Evolutionary conservation across 768 basidiomycete species (phyloP).

Genomic region (Termitomyces sp.): DNA sequence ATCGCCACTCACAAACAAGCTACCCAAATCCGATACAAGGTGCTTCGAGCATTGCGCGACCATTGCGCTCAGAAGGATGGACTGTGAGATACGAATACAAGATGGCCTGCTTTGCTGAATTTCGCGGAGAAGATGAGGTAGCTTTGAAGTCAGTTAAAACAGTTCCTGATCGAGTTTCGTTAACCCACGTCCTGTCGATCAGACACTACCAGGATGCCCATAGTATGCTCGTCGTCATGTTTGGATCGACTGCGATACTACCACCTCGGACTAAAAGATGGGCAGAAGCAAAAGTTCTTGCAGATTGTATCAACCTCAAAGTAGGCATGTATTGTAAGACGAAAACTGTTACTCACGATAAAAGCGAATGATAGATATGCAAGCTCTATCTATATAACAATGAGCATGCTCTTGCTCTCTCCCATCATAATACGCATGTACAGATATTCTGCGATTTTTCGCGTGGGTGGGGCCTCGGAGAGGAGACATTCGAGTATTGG

Average conservation of each 20-base stretch:
- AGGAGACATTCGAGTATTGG: conserved; percentile 97
- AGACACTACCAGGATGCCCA: conserved; percentile 97
- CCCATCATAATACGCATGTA: conserved; percentile 83
- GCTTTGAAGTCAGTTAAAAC: conserved; percentile 72
- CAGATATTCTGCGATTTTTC: conserved; percentile 84
- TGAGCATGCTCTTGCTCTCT: conserved; percentile 76
- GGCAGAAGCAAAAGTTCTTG: conserved; percentile 97
- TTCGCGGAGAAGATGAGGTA: conserved; percentile 87
- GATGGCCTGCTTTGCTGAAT: conserved; percentile 95
- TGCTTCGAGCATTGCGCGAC: conserved; percentile 41
- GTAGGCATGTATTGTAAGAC: conserved; percentile 31
- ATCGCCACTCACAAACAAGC: conserved; percentile 64
- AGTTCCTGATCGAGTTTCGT: conserved; percentile 5
- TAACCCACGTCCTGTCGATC: conserved; percentile 10
- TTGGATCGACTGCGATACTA: conserved; percentile 79
- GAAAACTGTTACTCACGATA: neutral
- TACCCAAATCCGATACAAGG: conserved; percentile 51
- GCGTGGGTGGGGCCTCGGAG: conserved; percentile 92
- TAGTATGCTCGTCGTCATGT: conserved; percentile 79
- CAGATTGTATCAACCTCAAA: conserved; percentile 90
- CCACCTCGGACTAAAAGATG: conserved; percentile 94
- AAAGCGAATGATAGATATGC: conserved; percentile 52
- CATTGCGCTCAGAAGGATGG: conserved; percentile 86
- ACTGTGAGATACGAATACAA: conserved; percentile 97
- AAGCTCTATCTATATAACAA: conserved; percentile 91